A percentile compares a stretch with the other conserved stretches of the same genome.
phyloP scores from a whole-genome alignment of 495 filamentous ascomycete species.

The Penicillium subrubescens region DNA sequence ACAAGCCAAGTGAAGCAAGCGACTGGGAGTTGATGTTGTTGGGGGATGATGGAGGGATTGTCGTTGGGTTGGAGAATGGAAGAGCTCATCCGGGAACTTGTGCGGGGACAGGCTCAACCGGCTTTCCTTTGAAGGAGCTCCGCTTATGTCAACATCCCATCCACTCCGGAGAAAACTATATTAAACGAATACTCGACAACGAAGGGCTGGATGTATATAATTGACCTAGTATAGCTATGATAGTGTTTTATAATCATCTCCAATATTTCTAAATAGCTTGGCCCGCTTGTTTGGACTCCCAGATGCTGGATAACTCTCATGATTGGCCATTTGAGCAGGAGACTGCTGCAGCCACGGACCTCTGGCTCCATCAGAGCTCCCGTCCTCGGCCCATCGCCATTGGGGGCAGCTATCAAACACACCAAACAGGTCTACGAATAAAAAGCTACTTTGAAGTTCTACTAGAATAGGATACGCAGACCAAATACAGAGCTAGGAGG shows the following conservation, averaged over 20 bases:
- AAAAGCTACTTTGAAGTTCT: not conserved
- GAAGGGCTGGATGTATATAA: not conserved
- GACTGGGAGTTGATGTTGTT: not conserved
- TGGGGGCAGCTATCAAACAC: not conserved
- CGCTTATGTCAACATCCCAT: constrained; percentile 23
- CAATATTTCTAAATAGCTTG: not conserved
- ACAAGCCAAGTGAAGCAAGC: constrained; percentile 12
- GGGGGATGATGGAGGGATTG: constrained; percentile 4
- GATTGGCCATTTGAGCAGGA: constrained; percentile 4
- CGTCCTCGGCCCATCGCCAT: constrained; percentile 2
- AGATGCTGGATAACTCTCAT: not conserved
- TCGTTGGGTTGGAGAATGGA: constrained; percentile 1
- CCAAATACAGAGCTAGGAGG: constrained; percentile 8
- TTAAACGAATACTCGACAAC: not conserved
- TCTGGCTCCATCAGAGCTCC: constrained; percentile 12
- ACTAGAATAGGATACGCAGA: not conserved
- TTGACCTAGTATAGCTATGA: not conserved
- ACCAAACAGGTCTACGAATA: not conserved
- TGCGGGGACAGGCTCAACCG: constrained; percentile 19
- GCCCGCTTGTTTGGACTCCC: not conserved
- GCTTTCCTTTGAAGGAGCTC: constrained; percentile 12
- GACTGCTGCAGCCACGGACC: constrained; percentile 11
- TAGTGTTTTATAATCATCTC: not conserved
- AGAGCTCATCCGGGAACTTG: constrained; percentile 13
- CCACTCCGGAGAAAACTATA: not conserved